Percentiles rank a stretch among this genome's conserved stretches.
phyloP scores from a whole-genome alignment of 2,329 filamentous ascomycete genomes.

The Chaetomium olivaceum region DNA sequence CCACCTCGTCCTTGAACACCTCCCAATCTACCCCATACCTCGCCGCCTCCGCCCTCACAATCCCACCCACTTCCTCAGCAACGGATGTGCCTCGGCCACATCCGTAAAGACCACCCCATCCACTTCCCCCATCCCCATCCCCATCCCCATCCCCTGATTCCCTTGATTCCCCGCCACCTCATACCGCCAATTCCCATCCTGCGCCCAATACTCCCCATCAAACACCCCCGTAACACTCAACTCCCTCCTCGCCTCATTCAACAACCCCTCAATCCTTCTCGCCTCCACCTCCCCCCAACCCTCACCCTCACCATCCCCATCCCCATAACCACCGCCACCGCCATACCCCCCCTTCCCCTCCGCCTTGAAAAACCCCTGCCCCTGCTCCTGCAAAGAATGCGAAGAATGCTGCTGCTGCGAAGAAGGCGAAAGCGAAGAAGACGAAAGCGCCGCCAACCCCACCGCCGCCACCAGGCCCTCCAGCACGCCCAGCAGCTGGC shows the following conservation, averaged over 20 bases:
- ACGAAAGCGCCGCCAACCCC: constrained; percentile 19
- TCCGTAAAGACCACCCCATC: constrained; percentile 53
- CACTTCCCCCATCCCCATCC: constrained; percentile 35
- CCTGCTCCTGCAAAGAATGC: too few relatives aligned
- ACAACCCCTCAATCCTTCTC: constrained; percentile 37
- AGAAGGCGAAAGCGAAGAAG: constrained; percentile 22
- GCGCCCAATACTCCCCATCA: constrained; percentile 61
- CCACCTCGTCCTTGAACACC: constrained; percentile 27
- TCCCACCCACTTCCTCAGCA: constrained; percentile 62
- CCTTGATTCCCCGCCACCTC: constrained; percentile 42
- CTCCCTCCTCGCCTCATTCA: constrained; percentile 57
- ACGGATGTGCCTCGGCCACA: constrained; percentile 67
- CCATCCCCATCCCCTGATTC: too few relatives aligned
- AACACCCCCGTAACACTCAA: constrained; percentile 66
- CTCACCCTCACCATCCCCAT: constrained; percentile 27
- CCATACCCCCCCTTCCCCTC: too few relatives aligned
- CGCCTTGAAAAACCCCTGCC: neutral
- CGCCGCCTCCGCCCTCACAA: constrained; percentile 45
- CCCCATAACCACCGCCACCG: too few relatives aligned
- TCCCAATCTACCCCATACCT: constrained; percentile 39
- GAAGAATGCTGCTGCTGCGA: too few relatives aligned
- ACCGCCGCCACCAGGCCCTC: constrained; percentile 65
- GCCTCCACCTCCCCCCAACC: constrained; percentile 24
- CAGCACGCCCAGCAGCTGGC: constrained; percentile 73
- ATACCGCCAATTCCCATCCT: constrained; percentile 72